Percentiles rank a stretch among this genome's conserved stretches.
phyloP scores from a whole-genome alignment of 73 alveolate genomes.

The Tetrahymena borealis region DNA sequence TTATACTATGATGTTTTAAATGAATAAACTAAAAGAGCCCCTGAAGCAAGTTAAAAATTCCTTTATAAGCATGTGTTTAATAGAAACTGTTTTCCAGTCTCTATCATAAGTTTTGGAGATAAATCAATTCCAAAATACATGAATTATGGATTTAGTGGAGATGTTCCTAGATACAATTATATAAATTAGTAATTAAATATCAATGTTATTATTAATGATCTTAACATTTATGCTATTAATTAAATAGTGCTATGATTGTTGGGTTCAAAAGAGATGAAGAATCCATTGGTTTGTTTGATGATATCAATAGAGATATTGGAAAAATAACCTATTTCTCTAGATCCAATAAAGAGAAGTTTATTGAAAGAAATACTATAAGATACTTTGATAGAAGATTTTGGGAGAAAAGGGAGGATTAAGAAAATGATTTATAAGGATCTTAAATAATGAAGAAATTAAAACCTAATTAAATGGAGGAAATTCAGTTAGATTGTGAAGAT shows the following conservation, averaged over 20 bases:
- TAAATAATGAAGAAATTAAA: background rate
- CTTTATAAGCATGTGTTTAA: background rate
- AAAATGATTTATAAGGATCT: background rate
- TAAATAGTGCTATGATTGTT: background rate
- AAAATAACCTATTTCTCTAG: background rate
- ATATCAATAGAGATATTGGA: background rate
- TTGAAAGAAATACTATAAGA: background rate
- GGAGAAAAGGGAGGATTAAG: background rate
- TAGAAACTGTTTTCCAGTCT: background rate
- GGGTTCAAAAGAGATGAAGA: background rate
- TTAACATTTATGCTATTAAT: background rate
- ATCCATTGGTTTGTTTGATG: background rate
- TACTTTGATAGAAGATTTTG: background rate
- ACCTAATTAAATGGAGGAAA: background rate
- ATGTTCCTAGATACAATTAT: background rate
- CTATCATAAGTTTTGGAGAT: background rate
- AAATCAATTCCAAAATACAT: background rate
- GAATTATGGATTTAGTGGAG: background rate
- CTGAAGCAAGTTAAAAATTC: background rate
- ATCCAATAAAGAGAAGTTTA: background rate
- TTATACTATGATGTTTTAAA: background rate
- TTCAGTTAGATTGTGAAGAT: background rate
- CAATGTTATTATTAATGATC: background rate
- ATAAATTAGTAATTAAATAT: background rate
- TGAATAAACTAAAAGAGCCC: background rate